Evolutionary conservation across 768 basidiomycete genomes (phyloP), one percentile per base, ranked within the genome.

Genomic region (Leccinum sublutescens): DNA sequence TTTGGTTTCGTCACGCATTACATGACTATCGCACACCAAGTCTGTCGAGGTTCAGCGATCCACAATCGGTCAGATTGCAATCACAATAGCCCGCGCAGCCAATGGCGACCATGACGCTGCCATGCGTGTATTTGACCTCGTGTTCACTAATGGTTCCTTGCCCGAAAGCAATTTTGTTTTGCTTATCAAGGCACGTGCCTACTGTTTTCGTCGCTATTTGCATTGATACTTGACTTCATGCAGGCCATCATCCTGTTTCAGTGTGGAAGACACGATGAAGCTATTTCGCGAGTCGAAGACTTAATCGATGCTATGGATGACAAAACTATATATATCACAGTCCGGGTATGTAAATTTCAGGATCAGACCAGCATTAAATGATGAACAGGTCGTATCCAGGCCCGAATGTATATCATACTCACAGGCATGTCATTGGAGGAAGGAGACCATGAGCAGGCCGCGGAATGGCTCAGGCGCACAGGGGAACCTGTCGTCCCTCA

Each of bases 191-290:
- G 64, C 43, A 14, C 10, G n/a, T 2, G 0, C 7, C 49, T 1
- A 34, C 21, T 4, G 4, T 29, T 5, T 0, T 21, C 0, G 0
- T 1, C 12, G 33, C 12, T 34, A 2, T 17, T 29, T 19, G 10
- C 40, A 15, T 11, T 1, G 2, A 53, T 23, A 0, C 4, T 14
- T 40, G 1, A 9, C 21, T 23, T 27, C 33, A 33, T 2, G 11
- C n/a, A 63, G 62, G 62, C 61, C 0, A 40, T 52, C 17, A 19
- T 62, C 4, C 3, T 62, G 2, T 62, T 62, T 50, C 33, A 53
- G 27, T 63, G 52, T 3, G 52, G 60, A 14, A 54, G 48, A 31
- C 50, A 54, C 1, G 31, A 62, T 7, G 51, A 34, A 34, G 33
- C 33, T 34, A 34, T 34, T 5, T 56, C 51, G 3, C 64, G 57